phyloP scores from a whole-genome alignment of 495 filamentous ascomycete species.

The Hypoxylon fragiforme region DNA sequence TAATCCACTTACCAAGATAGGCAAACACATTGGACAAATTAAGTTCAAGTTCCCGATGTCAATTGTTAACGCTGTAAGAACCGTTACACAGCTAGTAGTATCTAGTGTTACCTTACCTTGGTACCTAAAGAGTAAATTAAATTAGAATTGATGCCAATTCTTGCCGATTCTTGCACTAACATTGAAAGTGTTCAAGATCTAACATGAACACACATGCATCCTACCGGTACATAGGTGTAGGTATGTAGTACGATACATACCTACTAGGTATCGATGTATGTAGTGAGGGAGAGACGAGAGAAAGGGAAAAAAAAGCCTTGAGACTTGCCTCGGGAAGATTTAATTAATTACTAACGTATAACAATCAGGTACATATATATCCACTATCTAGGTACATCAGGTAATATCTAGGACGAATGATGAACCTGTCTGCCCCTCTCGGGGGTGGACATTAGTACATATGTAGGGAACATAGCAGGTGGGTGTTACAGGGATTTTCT shows the following conservation, averaged over 20 bases:
- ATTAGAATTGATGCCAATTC: no score
- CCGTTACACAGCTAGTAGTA: no score
- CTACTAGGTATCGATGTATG: not conserved
- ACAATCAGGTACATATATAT: slow-evolving; percentile 19
- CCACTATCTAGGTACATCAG: slow-evolving; percentile 11
- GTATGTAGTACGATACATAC: no score
- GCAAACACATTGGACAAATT: not conserved
- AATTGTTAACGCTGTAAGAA: no score
- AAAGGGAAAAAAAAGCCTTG: not conserved
- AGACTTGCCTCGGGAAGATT: slow-evolving; percentile 5
- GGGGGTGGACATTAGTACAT: no score
- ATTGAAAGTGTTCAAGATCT: no score
- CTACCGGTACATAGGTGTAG: no score
- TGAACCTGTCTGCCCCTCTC: slow-evolving; percentile 32
- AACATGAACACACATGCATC: no score
- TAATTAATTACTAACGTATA: slow-evolving; percentile 9
- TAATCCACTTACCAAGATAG: slow-evolving; percentile 32
- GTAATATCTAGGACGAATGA: slow-evolving; percentile 32
- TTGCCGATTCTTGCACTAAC: no score
- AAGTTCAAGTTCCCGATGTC: not conserved
- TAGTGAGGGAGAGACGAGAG: not conserved
- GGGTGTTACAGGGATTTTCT: slow-evolving; percentile 32
- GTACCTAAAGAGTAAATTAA: no score
- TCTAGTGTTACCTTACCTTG: no score
- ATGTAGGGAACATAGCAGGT: slow-evolving; percentile 32